Evolutionary conservation across 169 alveolate genomes (phyloP), one percentile per base, ranked within the genome.

Genomic region (Babesia divergens): DNA sequence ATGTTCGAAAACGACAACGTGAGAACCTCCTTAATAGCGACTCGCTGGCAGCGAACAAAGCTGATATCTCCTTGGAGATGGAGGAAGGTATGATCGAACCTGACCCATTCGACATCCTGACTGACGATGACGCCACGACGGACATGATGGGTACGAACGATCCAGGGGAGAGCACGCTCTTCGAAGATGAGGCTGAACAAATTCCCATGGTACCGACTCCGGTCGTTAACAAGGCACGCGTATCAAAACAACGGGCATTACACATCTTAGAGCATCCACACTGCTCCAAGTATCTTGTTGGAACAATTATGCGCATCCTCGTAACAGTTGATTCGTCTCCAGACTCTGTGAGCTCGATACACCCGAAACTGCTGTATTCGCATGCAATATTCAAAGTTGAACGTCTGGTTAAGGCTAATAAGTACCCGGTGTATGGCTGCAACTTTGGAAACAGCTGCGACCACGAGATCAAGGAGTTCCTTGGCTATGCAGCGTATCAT

Each of bases 191-290:
- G 34, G 43, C 38, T 1, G 60, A 47, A 32, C 34, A 42, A 13
- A 18, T 49, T 26, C 43, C 38, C 11, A 28, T 20, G 37, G 66
- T 53, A 16, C 66, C 72, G 7, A 69, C 47, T 40, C 2, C 69
- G 11, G 32, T 69, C 14, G 68, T 70, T 11, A 77, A 77, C 70
- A 37, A 50, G 13, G 83, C 88, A 8, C 42, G 81, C 7, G 46
- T 80, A 1, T 69, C 84, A 13, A 68, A 64, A 35, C 56, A 26
- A 13, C 28, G 84, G n/a, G 74, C 79, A 3, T 49, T 80, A 13
- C 75, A 80, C 18, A 80, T 80, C 13, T 34, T 80, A 40, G 88
- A 80, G 37, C 88, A 80, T 31, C 88, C 88, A 26, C 50, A 60
- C 40, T 62, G 69, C 42, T 59, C 67, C 14, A 72, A 80, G 35